Evolutionary conservation across 1,284 basidiomycete genomes (phyloP).

Genomic region (Somion occarium): DNA sequence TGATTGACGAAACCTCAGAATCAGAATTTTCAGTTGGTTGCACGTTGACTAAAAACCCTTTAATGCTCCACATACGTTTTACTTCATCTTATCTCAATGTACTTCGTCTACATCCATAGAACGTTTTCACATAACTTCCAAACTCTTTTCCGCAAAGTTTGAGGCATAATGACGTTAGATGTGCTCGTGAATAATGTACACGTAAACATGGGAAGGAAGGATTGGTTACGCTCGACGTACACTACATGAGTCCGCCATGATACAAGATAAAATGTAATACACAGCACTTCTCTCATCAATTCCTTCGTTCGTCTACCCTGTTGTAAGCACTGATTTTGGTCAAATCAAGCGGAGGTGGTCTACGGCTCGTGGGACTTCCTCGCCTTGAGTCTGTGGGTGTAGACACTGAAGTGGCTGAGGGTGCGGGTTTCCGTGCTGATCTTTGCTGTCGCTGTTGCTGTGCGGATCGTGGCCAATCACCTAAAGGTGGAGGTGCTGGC

Average conservation of each 20-base stretch:
- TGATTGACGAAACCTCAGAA: no score
- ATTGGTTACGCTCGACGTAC: slow-evolving; percentile 7
- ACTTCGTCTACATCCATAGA: no score
- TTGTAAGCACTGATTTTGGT: slow-evolving; percentile 14
- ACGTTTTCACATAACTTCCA: no score
- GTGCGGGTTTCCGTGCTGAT: not conserved
- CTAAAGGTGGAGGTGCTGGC: not conserved
- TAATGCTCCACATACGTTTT: no score
- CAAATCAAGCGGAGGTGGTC: slow-evolving; percentile 15
- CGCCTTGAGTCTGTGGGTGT: not conserved
- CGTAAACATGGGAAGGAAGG: slow-evolving; percentile 6
- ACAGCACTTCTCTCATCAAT: slow-evolving; percentile 1
- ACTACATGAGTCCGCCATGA: slow-evolving; percentile 5
- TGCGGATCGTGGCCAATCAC: not conserved
- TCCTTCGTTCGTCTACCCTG: slow-evolving; percentile 3
- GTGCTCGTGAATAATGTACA: no score
- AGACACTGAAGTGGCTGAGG: not conserved
- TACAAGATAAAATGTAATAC: not conserved
- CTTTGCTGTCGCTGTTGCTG: not conserved
- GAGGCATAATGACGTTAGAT: no score
- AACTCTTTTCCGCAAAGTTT: no score
- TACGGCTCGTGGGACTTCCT: slow-evolving; percentile 10
- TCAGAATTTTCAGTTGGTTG: no score
- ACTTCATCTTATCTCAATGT: no score
- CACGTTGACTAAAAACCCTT: no score